Conservation (phyloP, 352 stramenopile species). For the Phytopythium oedochilum region DNA sequence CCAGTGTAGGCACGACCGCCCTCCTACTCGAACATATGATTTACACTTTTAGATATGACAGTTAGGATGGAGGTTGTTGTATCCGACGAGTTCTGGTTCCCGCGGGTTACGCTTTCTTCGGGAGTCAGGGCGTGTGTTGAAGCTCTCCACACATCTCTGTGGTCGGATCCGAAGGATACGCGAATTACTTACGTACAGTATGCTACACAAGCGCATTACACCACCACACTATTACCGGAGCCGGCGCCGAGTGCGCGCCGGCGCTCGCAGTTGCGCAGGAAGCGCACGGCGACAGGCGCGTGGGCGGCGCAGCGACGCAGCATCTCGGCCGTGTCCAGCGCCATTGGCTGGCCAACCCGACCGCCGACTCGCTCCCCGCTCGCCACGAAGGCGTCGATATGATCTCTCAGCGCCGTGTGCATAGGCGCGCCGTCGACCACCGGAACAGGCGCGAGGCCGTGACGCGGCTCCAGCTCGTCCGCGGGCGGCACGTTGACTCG, state of each 20-base stretch:
- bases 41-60: no score
- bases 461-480: background rate
- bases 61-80: no score
- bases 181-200: no score
- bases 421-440: background rate
- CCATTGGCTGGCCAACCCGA: background rate
- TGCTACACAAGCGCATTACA: no score
- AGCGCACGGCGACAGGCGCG: conserved; percentile 13
- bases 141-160: no score
- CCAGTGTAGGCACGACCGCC: no score
- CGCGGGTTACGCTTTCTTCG: no score
- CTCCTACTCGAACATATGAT: no score
- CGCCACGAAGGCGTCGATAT: background rate
- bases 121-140: no score
- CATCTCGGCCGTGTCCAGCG: conserved; percentile 5
- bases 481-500: conserved; percentile 23
- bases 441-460: background rate
- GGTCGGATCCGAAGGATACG: no score
- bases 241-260: conserved; percentile 8
- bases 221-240: no score
- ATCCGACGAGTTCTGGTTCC: no score
- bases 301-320: conserved; percentile 17
- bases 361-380: background rate
- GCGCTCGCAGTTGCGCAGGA: conserved; percentile 23
- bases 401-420: background rate